phyloP scores from a whole-genome alignment of 352 stramenopile species.

The Phytopythium litorale region DNA sequence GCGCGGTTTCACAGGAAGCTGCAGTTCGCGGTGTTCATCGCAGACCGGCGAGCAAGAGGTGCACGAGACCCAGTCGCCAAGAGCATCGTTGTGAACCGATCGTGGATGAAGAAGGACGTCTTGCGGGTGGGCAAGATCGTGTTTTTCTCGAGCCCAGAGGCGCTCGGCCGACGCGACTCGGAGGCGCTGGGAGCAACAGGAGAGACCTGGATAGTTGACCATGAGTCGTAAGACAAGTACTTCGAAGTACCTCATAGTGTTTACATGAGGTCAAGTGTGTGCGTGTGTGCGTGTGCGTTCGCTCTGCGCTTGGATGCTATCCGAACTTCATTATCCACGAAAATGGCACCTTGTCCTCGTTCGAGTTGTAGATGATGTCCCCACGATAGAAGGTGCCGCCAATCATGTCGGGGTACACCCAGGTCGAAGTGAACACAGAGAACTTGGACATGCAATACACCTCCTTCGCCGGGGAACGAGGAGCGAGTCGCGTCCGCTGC shows the following conservation, averaged over 20 bases:
- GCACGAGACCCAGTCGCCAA: conserved; percentile 28
- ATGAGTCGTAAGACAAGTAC: not conserved
- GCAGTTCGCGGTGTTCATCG: conserved; percentile 29
- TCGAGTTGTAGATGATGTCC: conserved; percentile 23
- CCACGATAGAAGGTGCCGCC: conserved; percentile 42
- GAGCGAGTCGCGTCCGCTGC: conserved; percentile 13
- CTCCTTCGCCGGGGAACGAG: conserved; percentile 6
- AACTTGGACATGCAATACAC: conserved; percentile 35
- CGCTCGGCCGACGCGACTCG: not conserved
- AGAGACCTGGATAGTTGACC: conserved; percentile 5
- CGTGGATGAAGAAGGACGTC: conserved; percentile 32
- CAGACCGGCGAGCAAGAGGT: conserved; percentile 20
- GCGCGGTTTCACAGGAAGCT: conserved; percentile 15
- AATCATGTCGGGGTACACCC: conserved; percentile 30
- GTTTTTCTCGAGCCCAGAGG: conserved; percentile 17
- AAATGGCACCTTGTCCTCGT: conserved; percentile 18
- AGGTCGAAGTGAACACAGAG: conserved; percentile 32
- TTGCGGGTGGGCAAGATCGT: conserved; percentile 29
- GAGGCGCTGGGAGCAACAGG: not conserved
- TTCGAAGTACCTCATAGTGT: not conserved
- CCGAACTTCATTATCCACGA: conserved; percentile 18
- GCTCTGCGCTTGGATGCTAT: not conserved
- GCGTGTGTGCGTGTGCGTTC: not conserved
- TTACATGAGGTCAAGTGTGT: not conserved
- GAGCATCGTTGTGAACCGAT: conserved; percentile 15